phyloP scores from a whole-genome alignment of 345 rosid genomes.

The Eutrema heterophyllum region DNA sequence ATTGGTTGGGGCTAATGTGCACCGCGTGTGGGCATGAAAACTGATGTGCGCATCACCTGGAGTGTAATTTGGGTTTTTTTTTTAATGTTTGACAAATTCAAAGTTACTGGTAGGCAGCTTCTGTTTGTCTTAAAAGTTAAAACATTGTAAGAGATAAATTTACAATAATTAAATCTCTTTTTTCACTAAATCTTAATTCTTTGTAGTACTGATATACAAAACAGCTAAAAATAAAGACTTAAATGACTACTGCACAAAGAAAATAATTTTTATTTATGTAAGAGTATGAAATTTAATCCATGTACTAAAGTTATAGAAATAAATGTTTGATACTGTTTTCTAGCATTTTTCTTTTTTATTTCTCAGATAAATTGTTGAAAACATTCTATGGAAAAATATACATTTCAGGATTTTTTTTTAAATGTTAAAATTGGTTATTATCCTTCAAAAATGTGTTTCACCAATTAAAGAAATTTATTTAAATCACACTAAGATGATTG shows the following conservation, averaged over 20 bases:
- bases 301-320: neutral
- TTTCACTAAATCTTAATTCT: neutral
- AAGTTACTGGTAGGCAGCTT: constrained; percentile 1
- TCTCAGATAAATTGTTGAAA: too few species aligned
- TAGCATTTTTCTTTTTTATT: neutral
- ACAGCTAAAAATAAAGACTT: neutral
- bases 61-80: constrained; percentile 23
- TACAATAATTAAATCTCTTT: neutral
- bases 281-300: neutral
- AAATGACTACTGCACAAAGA: too few species aligned
- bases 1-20: constrained; percentile 36
- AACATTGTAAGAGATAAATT: neutral
- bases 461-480: neutral
- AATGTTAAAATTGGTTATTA: neutral
- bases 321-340: neutral
- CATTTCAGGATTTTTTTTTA: neutral
- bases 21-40: constrained; percentile 39
- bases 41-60: constrained; percentile 37
- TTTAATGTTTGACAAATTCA: constrained; percentile 24
- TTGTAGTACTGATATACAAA: neutral
- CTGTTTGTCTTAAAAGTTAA: neutral
- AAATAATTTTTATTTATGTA: neutral
- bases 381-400: neutral
- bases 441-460: neutral
- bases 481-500: neutral